Evolutionary conservation across 2,329 filamentous ascomycete genomes (phyloP).

Genomic region (Cytospora mali): DNA sequence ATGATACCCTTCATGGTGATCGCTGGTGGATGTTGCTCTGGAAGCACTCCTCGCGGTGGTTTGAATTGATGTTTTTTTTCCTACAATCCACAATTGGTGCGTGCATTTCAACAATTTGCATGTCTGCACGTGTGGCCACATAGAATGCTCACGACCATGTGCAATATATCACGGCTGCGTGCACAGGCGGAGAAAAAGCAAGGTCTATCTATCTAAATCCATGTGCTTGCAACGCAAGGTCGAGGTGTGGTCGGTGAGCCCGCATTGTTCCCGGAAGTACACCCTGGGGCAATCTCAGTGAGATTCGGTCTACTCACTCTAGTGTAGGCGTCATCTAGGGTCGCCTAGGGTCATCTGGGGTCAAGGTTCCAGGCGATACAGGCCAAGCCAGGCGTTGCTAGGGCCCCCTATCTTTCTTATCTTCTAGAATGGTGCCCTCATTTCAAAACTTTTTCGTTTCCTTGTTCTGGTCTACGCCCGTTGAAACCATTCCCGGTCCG

Average conservation of each 20-base stretch:
- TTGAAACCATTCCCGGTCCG: slow-evolving; percentile 10
- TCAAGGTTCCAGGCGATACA: no score
- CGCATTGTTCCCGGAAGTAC: not conserved
- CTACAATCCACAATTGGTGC: no score
- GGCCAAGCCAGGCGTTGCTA: no score
- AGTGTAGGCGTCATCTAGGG: no score
- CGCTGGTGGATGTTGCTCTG: slow-evolving; percentile 15
- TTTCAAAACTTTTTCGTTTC: slow-evolving; percentile 15
- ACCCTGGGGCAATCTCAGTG: slow-evolving; percentile 1
- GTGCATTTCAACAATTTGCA: no score
- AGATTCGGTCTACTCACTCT: slow-evolving; percentile 14
- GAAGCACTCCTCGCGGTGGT: slow-evolving; percentile 13
- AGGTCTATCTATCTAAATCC: not conserved
- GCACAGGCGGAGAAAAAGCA: not conserved
- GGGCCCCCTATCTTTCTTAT: slow-evolving; percentile 10
- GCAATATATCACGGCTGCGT: not conserved
- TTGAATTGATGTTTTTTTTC: slow-evolving; percentile 5
- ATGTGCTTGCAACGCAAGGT: not conserved
- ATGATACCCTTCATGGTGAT: slow-evolving; percentile 22
- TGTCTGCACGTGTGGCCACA: not conserved
- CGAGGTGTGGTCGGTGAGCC: slow-evolving; percentile 8
- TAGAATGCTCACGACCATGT: not conserved
- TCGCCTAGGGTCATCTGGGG: no score
- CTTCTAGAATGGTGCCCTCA: slow-evolving; percentile 1
- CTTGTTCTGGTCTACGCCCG: slow-evolving; percentile 12